Base-by-base conservation (phyloP, 2,329 filamentous ascomycete species). In the Colletotrichum spaethianum region DNA sequence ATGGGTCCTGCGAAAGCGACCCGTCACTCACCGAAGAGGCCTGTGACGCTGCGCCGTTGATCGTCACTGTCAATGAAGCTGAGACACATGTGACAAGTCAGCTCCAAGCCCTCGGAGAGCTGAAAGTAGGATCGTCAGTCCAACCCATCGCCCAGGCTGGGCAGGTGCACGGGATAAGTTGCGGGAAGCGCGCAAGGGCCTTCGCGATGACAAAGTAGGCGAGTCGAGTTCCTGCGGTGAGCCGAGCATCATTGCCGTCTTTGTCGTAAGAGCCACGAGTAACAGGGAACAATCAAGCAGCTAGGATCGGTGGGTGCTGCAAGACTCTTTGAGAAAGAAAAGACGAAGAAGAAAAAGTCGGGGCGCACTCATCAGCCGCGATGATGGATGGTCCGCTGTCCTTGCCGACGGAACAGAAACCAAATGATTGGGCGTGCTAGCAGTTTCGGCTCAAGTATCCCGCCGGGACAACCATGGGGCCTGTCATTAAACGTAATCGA, bases 381-480 rank as follows among this genome's bases (percentile, higher is more conserved):
- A 23, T 23, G 61, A 69, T 52, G n/a, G 31, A 26, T 33, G 31
- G 31, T 36, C 33, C 8, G n/a, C 38, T 12, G 16, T 28, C 18
- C 12, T 23, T 52, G 31, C 2, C 52, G 26, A 46, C 57, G 57
- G 40, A 46, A 18, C 56, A 40, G 42, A 59, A 26, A 16, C 36
- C 18, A 23, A 28, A n/a, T 23, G 14, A 11, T 38, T 38, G 12
- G 44, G 33, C 14, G 31, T 18, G 20, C 36, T 7, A 23, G 33
- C 16, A 20, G n/a, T 11, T 0, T 26, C 40, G 2, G 50, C 31
- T 36, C 33, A 48, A 46, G 20, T 50, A 50, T 52, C 56, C 57
- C 50, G 12, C 28, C 50, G 63, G 63, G 40, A 59, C 20, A n/a
- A 23, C 59, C 69, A 46, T 63, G 36, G 44, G 60, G 56, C 20